Conservation (phyloP, 192 early-diverging fungal genomes). For the Podila minutissima region DNA sequence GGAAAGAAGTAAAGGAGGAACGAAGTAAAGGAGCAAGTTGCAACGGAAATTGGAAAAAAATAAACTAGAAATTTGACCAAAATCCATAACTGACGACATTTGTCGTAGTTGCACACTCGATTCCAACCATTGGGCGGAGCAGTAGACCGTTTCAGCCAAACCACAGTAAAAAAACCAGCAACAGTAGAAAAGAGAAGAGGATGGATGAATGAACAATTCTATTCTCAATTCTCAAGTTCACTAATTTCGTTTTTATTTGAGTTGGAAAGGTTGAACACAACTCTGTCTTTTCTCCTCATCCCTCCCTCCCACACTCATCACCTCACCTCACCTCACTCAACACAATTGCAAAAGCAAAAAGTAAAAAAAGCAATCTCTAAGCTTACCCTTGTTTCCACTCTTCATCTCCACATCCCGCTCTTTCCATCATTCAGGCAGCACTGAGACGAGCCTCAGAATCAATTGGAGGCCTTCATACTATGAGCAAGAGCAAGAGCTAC, state of each 20-base stretch:
- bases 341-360: neutral
- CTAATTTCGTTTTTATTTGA: neutral
- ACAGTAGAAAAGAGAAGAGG: neutral
- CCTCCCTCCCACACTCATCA: neutral
- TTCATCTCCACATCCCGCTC: neutral
- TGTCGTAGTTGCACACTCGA: neutral
- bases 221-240: conserved; percentile 5
- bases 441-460: conserved; percentile 1
- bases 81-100: neutral
- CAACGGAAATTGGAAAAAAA: neutral
- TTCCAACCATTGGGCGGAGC: neutral
- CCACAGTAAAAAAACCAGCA: neutral
- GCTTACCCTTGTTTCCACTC: neutral
- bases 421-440: neutral
- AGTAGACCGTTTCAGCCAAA: neutral
- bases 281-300: neutral
- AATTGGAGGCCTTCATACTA: neutral
- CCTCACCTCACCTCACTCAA: no score
- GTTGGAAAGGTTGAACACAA: no score
- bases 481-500: neutral
- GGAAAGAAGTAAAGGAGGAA: conserved; percentile 30
- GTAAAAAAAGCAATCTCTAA: neutral
- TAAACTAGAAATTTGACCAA: neutral
- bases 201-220: neutral
- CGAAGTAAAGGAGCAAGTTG: neutral